Evolutionary conservation across 2,329 filamentous ascomycete species (phyloP), one percentile per base, ranked within the genome.

Genomic region (Lecanoromycetidae sp.): DNA sequence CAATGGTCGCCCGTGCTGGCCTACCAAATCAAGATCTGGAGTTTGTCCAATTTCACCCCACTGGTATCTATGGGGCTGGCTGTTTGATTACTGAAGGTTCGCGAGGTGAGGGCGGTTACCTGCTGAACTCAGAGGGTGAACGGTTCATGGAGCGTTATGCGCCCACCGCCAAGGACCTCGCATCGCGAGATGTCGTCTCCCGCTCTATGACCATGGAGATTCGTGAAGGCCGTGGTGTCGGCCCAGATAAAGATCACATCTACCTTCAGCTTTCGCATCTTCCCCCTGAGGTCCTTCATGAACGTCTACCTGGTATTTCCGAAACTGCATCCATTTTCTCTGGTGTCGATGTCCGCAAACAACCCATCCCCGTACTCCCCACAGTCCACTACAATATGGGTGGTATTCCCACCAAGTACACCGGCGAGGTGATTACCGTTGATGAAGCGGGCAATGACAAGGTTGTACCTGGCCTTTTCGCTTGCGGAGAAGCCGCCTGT

Each of bases 321-420:
- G 91, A 98, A 75, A 98, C 91, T 27, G 91, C 90, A 44, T 87
- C 86, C 58, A 96, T 96, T 61, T 98, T 98, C 69, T 77, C 90
- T 51, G 90, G 91, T 71, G 88, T 98, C 59, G 91, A 98, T 66
- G 90, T 98, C 57, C 83, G 81, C 63, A 95, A 94, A 75, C 85
- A 95, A 71, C 90, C 90, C 56, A 96, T 96, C 58, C 90, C 90
- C 52, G 90, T 96, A 56, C 76, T 96, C 54, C 90, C 90, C 49
- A 96, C 90, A 36, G 90, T 95, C 57, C 88, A 98, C 76, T 98
- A 98, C 78, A 95, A 95, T 77, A 98, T 96, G 91, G 90, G 90
- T 69, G 90, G 91, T 76, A 95, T 98, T 58, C 90, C 90, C 44
- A 96, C 91, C 57, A 87, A 86, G 62, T 96, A 94, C 76, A 95